phyloP scores from a whole-genome alignment of 805 yeast genomes.

The Metschnikowia baotianmanensis region DNA sequence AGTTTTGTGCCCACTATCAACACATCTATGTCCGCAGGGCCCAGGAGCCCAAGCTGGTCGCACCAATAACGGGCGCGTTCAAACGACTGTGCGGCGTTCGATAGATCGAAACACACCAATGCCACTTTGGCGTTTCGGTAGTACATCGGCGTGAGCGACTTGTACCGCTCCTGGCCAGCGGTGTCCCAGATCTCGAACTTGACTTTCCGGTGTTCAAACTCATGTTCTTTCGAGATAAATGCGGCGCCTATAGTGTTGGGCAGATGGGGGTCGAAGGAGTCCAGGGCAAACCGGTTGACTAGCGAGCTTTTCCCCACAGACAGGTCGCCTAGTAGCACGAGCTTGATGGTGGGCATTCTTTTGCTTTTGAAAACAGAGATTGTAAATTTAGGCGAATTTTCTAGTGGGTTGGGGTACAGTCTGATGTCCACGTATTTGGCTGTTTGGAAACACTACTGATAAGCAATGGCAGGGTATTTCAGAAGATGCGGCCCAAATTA shows the following conservation, averaged over 20 bases:
- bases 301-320: conserved; percentile 70
- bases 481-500: no score
- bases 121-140: conserved; percentile 53
- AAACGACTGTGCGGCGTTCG: conserved; percentile 46
- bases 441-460: no score
- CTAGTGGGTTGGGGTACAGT: no score
- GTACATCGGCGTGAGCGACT: conserved; percentile 46
- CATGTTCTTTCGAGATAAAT: conserved; percentile 71
- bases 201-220: conserved; percentile 39
- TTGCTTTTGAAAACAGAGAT: neutral
- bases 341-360: conserved; percentile 21
- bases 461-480: no score
- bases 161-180: conserved; percentile 75
- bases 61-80: conserved; percentile 85
- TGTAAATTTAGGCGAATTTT: neutral
- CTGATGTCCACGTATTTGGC: no score
- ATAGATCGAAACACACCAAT: conserved; percentile 81
- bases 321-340: conserved; percentile 51
- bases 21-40: conserved; percentile 29
- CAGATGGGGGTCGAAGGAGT: conserved; percentile 71
- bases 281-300: conserved; percentile 72
- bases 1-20: conserved; percentile 78
- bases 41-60: conserved; percentile 56
- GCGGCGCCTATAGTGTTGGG: conserved; percentile 99
- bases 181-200: conserved; percentile 88